A percentile compares a stretch with the other conserved stretches of the same genome.
Evolutionary conservation across 805 yeast genomes (phyloP).

Genomic region (Metschnikowia orientalis): DNA sequence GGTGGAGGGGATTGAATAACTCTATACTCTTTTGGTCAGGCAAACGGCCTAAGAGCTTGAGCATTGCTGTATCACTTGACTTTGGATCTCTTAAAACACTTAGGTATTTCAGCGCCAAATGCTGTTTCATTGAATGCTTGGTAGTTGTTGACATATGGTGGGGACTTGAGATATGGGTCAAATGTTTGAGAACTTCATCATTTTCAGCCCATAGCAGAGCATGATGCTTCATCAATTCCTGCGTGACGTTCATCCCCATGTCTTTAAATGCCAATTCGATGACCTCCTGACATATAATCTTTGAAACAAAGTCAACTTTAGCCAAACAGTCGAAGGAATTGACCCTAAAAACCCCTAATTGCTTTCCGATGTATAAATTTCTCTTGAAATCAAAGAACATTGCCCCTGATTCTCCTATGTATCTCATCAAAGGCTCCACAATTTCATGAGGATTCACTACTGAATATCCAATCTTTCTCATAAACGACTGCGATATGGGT

Average conservation of each 20-base stretch:
- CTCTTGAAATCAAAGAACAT: slow-evolving; percentile 37
- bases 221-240: slow-evolving; percentile 36
- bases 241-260: slow-evolving; percentile 30
- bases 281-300: slow-evolving; percentile 45
- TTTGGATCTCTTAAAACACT: slow-evolving; percentile 40
- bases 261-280: slow-evolving; percentile 45
- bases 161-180: slow-evolving; percentile 35
- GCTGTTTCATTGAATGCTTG: slow-evolving; percentile 31
- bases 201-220: slow-evolving; percentile 47
- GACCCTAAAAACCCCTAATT: slow-evolving; percentile 47
- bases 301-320: slow-evolving; percentile 47
- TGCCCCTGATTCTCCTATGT: slow-evolving; percentile 44
- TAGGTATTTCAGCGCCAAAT: slow-evolving; percentile 34
- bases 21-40: slow-evolving; percentile 43
- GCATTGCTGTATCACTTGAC: slow-evolving; percentile 39
- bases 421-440: slow-evolving; percentile 25
- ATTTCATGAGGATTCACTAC: slow-evolving; percentile 30
- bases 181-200: slow-evolving; percentile 36
- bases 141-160: slow-evolving; percentile 39
- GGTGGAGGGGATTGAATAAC: slow-evolving; percentile 52
- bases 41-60: slow-evolving; percentile 46
- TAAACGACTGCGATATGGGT: slow-evolving; percentile 29
- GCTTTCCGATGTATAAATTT: slow-evolving; percentile 40
- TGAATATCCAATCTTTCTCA: slow-evolving; percentile 35
- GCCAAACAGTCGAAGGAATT: slow-evolving; percentile 48